Evolutionary conservation across 2,329 filamentous ascomycete species (phyloP), one percentile per base, ranked within the genome.

Genomic region (Alternaria novae-zelandiae): DNA sequence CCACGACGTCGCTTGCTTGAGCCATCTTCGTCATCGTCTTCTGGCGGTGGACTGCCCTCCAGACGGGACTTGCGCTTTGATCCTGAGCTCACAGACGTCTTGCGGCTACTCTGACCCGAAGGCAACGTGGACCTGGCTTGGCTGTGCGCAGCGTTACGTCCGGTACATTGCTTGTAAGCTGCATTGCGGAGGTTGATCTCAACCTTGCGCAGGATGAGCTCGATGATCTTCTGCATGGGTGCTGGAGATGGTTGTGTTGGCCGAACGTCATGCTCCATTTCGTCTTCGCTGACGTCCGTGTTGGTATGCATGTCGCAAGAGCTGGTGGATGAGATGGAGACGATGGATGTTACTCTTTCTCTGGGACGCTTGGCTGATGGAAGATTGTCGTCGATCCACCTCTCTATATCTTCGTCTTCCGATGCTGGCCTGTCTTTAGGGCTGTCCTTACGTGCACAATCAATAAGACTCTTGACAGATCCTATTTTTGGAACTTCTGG

Each of bases 301-400:
- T 61, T 67, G 10, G 74, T 72, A 51, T 77, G 73, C 72, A 74
- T 74, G 21, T 74, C 73, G 45, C 70, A 70, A 46, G 74, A 76
- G 23, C 70, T 72, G 8, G 71, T 70, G 10, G 74, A 75, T 6
- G 74, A 73, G 15, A 76, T 54, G 2, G 74, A 75, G 8, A 58
- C 53, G 30, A 75, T 75, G 6, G 74, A 77, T 25, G 55, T 65
- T 10, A 73, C 70, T 20, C 74, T 63, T 63, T 74, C 63, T 49
- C 73, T 65, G 6, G 74, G 67, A 17, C 65, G 59, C 26, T 69
- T 63, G 43, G 68, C 57, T 5, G 68, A 64, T 17, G 69, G 70
- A 10, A 74, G 57, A 36, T 73, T 73, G 15, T 74, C 69, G 17
- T 68, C 61, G 53, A 74, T 72, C 74, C 74, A 75, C 54, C 61